These are phyloP conservation scores for Monilinia polystroma DNA, from an alignment of 2,329 filamentous ascomycete species.

Conservation along the genomic window DNA sequence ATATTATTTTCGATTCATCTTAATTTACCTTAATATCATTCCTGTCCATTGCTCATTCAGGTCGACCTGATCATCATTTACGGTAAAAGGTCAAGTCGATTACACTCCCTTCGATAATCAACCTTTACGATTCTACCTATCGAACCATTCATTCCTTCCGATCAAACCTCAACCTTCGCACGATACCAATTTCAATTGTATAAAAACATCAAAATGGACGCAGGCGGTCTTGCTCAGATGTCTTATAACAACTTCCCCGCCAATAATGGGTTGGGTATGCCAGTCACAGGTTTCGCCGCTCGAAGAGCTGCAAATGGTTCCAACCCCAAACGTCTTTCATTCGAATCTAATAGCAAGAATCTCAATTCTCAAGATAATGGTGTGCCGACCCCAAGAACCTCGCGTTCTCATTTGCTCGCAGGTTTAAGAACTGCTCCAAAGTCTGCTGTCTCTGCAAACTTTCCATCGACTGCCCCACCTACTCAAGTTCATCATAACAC, in stretches of 20 bases:
- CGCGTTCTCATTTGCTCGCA: conserved; percentile 89
- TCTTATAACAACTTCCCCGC: conserved; percentile 79
- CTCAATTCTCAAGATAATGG: conserved; percentile 66
- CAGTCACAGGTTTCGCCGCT: conserved; percentile 78
- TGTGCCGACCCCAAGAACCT: conserved; percentile 82
- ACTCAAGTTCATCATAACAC: conserved; percentile 48
- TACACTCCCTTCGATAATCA: conserved; percentile 6
- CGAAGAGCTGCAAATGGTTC: conserved; percentile 69
- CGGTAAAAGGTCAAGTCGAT: background rate
- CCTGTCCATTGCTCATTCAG: background rate
- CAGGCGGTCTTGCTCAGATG: conserved; percentile 99
- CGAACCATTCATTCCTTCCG: conserved; percentile 7
- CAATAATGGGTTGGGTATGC: conserved; percentile 70
- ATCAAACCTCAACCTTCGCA: background rate
- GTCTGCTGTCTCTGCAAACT: conserved; percentile 69
- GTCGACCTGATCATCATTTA: conserved; percentile 13
- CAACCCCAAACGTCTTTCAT: conserved; percentile 86
- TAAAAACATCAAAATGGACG: conserved; percentile 63
- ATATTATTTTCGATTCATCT: conserved; percentile 15
- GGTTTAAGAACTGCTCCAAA: conserved; percentile 93
- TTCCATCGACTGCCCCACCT: conserved; percentile 64
- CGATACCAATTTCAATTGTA: conserved; percentile 28
- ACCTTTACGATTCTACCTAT: background rate
- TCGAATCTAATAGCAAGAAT: conserved; percentile 64
- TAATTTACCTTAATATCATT: conserved; percentile 24